Conservation (phyloP, 2,329 filamentous ascomycete genomes). For the Fusarium sp. region DNA sequence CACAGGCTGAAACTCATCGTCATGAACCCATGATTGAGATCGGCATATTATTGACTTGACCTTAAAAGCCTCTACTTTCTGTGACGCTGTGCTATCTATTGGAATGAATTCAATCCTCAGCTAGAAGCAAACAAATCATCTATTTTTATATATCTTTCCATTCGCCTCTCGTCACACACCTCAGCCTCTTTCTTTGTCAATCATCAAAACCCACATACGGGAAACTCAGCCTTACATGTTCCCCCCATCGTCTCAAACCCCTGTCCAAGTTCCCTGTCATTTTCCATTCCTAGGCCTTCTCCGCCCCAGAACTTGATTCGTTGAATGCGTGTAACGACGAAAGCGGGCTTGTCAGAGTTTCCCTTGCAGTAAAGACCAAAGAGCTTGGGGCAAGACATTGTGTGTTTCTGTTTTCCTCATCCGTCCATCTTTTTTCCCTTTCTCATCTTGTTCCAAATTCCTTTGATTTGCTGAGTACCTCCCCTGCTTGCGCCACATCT, state of each 20-base stretch:
- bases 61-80: background rate
- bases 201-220: background rate
- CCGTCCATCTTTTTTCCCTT: constrained; percentile 4
- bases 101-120: background rate
- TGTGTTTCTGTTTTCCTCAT: background rate
- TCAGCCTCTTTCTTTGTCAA: background rate
- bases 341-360: background rate
- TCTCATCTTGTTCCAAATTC: background rate
- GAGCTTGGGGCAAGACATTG: background rate
- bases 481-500: constrained; percentile 16
- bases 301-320: background rate
- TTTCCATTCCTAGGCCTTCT: background rate
- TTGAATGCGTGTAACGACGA: background rate
- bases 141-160: background rate
- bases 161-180: background rate
- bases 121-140: background rate
- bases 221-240: constrained; percentile 33
- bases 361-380: background rate
- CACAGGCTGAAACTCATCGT: background rate
- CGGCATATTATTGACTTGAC: background rate
- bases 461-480: background rate
- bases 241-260: constrained; percentile 2
- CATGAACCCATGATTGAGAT: background rate
- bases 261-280: constrained; percentile 13
- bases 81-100: background rate